These are phyloP conservation scores for Camellia granthamiana DNA, from an alignment of 148 eudicot genomes.

Conservation along the genomic window DNA sequence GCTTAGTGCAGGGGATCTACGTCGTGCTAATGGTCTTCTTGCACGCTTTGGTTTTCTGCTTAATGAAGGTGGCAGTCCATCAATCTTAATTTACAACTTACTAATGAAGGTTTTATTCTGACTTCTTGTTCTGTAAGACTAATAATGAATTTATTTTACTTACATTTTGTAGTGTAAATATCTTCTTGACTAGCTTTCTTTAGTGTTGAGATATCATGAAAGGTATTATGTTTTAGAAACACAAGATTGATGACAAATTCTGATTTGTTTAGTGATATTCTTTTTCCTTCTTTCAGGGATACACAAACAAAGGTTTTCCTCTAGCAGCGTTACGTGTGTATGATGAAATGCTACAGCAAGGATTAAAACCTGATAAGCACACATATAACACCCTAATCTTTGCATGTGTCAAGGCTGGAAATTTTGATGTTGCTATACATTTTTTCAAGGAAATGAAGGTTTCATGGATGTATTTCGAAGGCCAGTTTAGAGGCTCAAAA, in stretches of 20 bases:
- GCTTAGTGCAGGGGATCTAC: constrained; percentile 70
- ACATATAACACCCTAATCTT: constrained; percentile 64
- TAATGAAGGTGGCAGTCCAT: constrained; percentile 49
- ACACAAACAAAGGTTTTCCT: constrained; percentile 49
- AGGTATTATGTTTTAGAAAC: not conserved
- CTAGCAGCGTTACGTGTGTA: constrained; percentile 47
- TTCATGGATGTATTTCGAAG: constrained; percentile 39
- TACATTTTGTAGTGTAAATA: constrained; percentile 2
- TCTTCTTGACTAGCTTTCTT: not conserved
- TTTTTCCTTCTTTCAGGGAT: constrained; percentile 41
- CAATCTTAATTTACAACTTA: constrained; percentile 52
- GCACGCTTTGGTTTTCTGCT: constrained; percentile 57
- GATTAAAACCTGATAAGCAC: constrained; percentile 58
- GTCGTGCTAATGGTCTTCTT: constrained; percentile 82
- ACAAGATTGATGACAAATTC: not conserved
- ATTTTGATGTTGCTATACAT: constrained; percentile 44
- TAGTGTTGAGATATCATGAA: not conserved
- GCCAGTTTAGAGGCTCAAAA: constrained; percentile 52
- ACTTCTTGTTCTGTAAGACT: not conserved
- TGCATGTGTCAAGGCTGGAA: constrained; percentile 52
- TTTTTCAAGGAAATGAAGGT: constrained; percentile 74
- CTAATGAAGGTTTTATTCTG: constrained; percentile 56
- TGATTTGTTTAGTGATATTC: not conserved
- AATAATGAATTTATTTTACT: not conserved
- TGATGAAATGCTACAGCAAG: constrained; percentile 52